Evolutionary conservation across 371 early-diverging fungal genomes (phyloP), one percentile per base, ranked within the genome.

Genomic region (Capillidium rhysosporum): DNA sequence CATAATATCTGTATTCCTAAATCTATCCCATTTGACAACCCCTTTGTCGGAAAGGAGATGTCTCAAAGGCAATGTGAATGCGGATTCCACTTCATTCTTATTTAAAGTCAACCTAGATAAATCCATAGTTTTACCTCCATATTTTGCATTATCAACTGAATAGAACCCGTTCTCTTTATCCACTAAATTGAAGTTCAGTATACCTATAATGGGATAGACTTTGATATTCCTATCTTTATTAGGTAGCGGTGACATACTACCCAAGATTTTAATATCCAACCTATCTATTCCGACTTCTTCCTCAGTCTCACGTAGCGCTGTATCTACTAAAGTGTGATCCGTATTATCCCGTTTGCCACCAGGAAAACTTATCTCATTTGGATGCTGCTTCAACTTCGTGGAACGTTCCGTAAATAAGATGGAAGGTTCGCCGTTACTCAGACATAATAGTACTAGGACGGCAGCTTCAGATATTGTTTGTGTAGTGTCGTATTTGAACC

Each of bases 391-490:
- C 63, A 93, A 63, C 38, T 69, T 68, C 16, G 61, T 61, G 54
- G 78, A 75, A 29, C 93, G 73, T 8, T 88, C 72, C 8, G 89
- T 89, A 59, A 93, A 87, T 24, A 92, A 58, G 12, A 92, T 67
- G 52, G 79, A 75, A 0, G 82, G 78, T 40, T 71, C 62, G 8
- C 69, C 76, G 25, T 79, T 56, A 3, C 73, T 75, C 10, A 63
- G 56, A 57, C 87, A 86, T 18, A 92, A 68, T 0, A 86, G 83
- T 18, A 60, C 39, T 43, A 60, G 24, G 8, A 60, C 57, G 8
- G 57, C 54, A 20, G 61, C 61, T 14, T 60, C 57, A n/a, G 14
- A 10, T n/a, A 47, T 2, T 16, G 12, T 29, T 40, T 54, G 41
- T 21, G 7, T 52, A 21, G 34, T 52, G 26, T 49, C 41, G 18